Percentiles rank a stretch among this genome's conserved stretches.
phyloP scores from a whole-genome alignment of 2,329 filamentous ascomycete species.

The Boeremia lycopersici region DNA sequence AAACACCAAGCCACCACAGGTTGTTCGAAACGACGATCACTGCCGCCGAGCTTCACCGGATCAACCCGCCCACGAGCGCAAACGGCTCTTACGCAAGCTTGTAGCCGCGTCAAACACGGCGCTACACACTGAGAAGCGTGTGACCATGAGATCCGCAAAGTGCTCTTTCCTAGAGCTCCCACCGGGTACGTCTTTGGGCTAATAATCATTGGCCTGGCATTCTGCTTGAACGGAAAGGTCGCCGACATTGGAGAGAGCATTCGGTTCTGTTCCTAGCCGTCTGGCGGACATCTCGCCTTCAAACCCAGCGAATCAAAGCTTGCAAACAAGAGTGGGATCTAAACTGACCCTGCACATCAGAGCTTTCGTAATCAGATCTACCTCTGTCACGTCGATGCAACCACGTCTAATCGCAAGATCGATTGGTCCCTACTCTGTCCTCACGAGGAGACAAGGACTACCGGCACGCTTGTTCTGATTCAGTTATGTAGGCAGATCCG shows the following conservation, averaged over 20 bases:
- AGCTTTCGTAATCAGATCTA: neutral
- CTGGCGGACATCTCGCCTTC: too few species aligned
- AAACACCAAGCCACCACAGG: neutral
- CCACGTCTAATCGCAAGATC: neutral
- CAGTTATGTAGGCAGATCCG: neutral
- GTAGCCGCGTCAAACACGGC: neutral
- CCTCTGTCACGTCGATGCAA: neutral
- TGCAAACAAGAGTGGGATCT: neutral
- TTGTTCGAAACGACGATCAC: neutral
- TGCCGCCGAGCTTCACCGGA: conserved; percentile 2
- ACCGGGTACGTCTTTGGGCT: neutral
- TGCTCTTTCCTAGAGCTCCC: neutral
- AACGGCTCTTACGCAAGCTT: neutral
- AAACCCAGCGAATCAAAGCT: neutral
- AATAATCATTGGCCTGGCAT: neutral
- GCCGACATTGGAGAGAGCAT: too few species aligned
- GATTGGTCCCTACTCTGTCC: neutral
- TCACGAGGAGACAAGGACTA: neutral
- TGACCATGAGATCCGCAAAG: too few species aligned
- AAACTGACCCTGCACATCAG: neutral
- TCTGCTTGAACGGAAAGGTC: too few species aligned
- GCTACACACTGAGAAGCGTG: neutral
- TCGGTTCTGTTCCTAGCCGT: too few species aligned
- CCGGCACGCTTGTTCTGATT: neutral
- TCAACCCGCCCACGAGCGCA: neutral